These are phyloP conservation scores for Cutaneotrichosporon cyanovorans DNA, from an alignment of 1,284 basidiomycete genomes.

Conservation along the genomic window DNA sequence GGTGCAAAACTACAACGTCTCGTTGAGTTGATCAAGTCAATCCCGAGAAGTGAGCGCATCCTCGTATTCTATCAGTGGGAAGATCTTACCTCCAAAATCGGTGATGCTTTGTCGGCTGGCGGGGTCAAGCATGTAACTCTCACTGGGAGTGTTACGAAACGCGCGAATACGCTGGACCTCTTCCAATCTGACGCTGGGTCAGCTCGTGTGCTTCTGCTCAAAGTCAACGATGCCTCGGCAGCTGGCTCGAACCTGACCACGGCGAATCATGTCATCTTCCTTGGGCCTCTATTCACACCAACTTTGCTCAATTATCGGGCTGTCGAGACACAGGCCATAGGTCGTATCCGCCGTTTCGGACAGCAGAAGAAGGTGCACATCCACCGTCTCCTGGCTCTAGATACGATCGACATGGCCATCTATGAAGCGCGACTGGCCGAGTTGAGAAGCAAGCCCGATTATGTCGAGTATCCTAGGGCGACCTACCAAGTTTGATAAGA, in stretches of 20 bases:
- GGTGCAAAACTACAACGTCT: conserved; percentile 83
- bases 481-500: no score
- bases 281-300: conserved; percentile 76
- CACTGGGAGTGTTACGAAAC: conserved; percentile 64
- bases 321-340: conserved; percentile 82
- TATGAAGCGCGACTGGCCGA: conserved; percentile 24
- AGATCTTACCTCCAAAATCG: conserved; percentile 83
- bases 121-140: conserved; percentile 73
- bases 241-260: conserved; percentile 86
- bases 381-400: conserved; percentile 68
- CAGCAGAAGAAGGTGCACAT: conserved; percentile 72
- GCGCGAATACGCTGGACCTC: conserved; percentile 69
- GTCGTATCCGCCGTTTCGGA: conserved; percentile 77
- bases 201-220: conserved; percentile 69
- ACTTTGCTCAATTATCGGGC: conserved; percentile 74
- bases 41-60: conserved; percentile 70
- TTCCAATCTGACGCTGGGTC: conserved; percentile 63
- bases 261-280: conserved; percentile 90
- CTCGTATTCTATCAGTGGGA: conserved; percentile 91
- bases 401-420: conserved; percentile 81
- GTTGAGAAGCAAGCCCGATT: conserved; percentile 29
- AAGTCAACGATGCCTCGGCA: conserved; percentile 88
- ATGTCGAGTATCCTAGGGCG: conserved; percentile 21
- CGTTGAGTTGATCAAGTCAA: conserved; percentile 69
- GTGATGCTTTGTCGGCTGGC: conserved; percentile 66